Percentiles rank a stretch among this genome's conserved stretches.
These are phyloP conservation scores for Mucor velutinosus DNA, from an alignment of 371 early-diverging fungal genomes.

Conservation along the genomic window DNA sequence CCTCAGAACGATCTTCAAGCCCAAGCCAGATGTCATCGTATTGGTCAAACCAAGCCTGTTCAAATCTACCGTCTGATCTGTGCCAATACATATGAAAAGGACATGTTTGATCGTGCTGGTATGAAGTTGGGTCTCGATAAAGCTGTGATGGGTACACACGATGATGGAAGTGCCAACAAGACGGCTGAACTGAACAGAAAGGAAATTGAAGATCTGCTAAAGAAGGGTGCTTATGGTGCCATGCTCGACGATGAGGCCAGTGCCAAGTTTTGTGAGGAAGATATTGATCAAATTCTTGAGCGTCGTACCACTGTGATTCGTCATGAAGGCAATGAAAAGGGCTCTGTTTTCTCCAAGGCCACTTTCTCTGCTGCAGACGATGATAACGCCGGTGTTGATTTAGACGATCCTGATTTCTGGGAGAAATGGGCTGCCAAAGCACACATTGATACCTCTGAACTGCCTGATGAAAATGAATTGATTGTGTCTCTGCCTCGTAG, in stretches of 20 bases:
- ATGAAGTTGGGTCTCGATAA: slow-evolving; percentile 90
- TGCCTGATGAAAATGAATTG: slow-evolving; percentile 54
- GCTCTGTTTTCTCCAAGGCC: slow-evolving; percentile 95
- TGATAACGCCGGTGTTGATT: slow-evolving; percentile 64
- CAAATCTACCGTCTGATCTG: slow-evolving; percentile 86
- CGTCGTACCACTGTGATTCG: slow-evolving; percentile 86
- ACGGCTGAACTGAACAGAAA: slow-evolving; percentile 61
- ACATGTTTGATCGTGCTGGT: slow-evolving; percentile 95
- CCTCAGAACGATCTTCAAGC: slow-evolving; percentile 97
- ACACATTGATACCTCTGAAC: slow-evolving; percentile 64
- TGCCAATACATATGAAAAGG: slow-evolving; percentile 91
- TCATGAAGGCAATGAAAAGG: slow-evolving; percentile 72
- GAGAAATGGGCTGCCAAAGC: slow-evolving; percentile 92
- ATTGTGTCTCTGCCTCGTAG: slow-evolving; percentile 73
- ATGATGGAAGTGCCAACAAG: slow-evolving; percentile 16
- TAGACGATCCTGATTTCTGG: slow-evolving; percentile 98
- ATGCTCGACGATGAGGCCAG: slow-evolving; percentile 84
- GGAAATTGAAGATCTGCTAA: slow-evolving; percentile 84
- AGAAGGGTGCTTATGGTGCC: slow-evolving; percentile 91
- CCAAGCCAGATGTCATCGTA: slow-evolving; percentile 88
- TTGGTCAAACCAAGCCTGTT: slow-evolving; percentile 92
- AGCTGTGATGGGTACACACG: slow-evolving; percentile 66
- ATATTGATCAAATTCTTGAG: slow-evolving; percentile 93
- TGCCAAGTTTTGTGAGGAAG: slow-evolving; percentile 90
- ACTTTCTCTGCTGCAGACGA: slow-evolving; percentile 77